phyloP scores from a whole-genome alignment of 768 basidiomycete species.

The Trametes punicea region DNA sequence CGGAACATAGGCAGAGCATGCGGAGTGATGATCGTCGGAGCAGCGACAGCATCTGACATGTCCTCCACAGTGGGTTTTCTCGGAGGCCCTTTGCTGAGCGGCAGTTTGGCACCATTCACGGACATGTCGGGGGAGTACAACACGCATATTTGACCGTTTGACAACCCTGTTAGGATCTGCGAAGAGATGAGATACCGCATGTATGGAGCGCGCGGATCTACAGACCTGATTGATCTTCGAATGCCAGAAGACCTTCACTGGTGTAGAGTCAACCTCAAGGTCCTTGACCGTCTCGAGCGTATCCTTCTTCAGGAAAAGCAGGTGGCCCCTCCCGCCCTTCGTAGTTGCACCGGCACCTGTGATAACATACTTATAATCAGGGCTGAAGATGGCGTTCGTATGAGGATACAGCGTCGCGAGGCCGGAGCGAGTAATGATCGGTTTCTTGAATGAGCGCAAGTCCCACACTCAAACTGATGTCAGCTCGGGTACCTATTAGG shows the following conservation, averaged over 20 bases:
- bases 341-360: conserved; percentile 73
- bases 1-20: conserved; percentile 91
- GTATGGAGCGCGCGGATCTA: background rate
- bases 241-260: conserved; percentile 93
- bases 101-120: conserved; percentile 86
- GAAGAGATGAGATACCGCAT: conserved; percentile 2
- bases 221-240: conserved; percentile 94
- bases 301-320: conserved; percentile 72
- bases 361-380: conserved; percentile 85
- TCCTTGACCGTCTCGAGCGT: conserved; percentile 66
- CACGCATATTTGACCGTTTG: conserved; percentile 84
- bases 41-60: conserved; percentile 80
- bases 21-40: conserved; percentile 88
- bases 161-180: conserved; percentile 84
- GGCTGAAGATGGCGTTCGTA: conserved; percentile 94
- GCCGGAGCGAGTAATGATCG: conserved; percentile 62
- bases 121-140: conserved; percentile 92
- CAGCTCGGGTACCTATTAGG: background rate
- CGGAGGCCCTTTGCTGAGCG: conserved; percentile 83
- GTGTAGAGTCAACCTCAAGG: conserved; percentile 68
- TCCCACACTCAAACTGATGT: conserved; percentile 77
- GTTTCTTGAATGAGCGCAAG: conserved; percentile 85
- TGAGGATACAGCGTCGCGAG: conserved; percentile 82
- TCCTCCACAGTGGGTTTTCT: conserved; percentile 83
- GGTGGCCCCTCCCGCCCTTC: conserved; percentile 65